phyloP scores from a whole-genome alignment of 2,329 filamentous ascomycete species.

The Colletotrichum nymphaeae region DNA sequence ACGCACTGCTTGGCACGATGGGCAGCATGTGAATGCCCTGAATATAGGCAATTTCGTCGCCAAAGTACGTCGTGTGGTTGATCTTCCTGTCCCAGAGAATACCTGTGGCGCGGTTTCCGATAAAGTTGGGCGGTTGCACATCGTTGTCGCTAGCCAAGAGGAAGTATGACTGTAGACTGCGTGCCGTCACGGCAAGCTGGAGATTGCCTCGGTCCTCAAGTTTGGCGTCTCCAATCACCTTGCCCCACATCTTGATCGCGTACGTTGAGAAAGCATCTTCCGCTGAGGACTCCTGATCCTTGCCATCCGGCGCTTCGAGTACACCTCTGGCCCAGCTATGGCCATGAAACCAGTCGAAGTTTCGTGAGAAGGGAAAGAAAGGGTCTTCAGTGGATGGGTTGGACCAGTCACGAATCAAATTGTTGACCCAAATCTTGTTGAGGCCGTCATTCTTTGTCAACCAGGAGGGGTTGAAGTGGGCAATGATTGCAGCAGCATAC shows the following conservation, averaged over 20 bases:
- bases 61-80: conserved; percentile 87
- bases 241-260: conserved; percentile 87
- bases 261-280: conserved; percentile 85
- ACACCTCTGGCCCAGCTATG: conserved; percentile 85
- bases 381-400: conserved; percentile 74
- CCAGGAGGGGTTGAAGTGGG: conserved; percentile 77
- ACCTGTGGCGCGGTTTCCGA: conserved; percentile 58
- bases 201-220: conserved; percentile 81
- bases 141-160: conserved; percentile 73
- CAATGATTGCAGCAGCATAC: conserved; percentile 81
- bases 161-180: conserved; percentile 79
- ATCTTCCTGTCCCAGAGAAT: conserved; percentile 87
- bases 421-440: conserved; percentile 76
- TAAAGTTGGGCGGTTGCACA: conserved; percentile 73
- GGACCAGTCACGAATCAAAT: conserved; percentile 78
- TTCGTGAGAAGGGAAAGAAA: conserved; percentile 79
- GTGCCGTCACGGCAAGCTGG: conserved; percentile 78
- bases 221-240: conserved; percentile 72
- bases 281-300: conserved; percentile 81
- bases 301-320: conserved; percentile 72
- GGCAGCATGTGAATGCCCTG: conserved; percentile 80
- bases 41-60: conserved; percentile 61
- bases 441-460: conserved; percentile 61
- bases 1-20: conserved; percentile 69
- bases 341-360: conserved; percentile 87